phyloP scores from a whole-genome alignment of 2,329 filamentous ascomycete genomes.

The Hymenoscyphus repandus region DNA sequence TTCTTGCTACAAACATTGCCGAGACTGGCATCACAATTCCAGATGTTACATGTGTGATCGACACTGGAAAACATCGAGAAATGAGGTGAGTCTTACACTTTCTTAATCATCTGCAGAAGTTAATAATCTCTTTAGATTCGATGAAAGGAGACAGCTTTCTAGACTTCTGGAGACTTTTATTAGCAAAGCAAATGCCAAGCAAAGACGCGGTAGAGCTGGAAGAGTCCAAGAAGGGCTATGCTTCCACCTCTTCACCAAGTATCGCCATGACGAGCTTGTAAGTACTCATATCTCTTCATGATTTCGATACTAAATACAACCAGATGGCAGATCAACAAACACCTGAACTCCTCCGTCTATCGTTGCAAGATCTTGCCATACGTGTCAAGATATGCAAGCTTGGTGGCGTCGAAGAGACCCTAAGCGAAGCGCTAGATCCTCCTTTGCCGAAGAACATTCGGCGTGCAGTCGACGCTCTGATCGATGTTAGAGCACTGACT shows the following conservation, averaged over 20 bases:
- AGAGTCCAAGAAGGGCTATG: constrained; percentile 93
- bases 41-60: constrained; percentile 93
- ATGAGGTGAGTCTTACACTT: constrained; percentile 54
- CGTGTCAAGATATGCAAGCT: constrained; percentile 97
- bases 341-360: constrained; percentile 91
- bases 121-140: constrained; percentile 47
- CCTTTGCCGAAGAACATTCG: constrained; percentile 90
- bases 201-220: constrained; percentile 86
- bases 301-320: constrained; percentile 1
- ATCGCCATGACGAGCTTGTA: constrained; percentile 70
- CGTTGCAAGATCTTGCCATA: constrained; percentile 89
- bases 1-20: constrained; percentile 95
- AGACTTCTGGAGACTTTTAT: constrained; percentile 92
- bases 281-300: constrained; percentile 2
- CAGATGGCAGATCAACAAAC: constrained; percentile 85
- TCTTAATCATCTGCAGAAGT: background rate
- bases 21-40: constrained; percentile 98
- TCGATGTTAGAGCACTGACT: constrained; percentile 89
- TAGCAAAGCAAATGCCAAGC: constrained; percentile 90
- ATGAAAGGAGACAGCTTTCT: constrained; percentile 87
- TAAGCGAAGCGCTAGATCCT: constrained; percentile 82
- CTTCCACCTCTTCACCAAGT: constrained; percentile 91
- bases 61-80: constrained; percentile 94
- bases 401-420: constrained; percentile 84
- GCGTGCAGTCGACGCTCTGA: constrained; percentile 83